Evolutionary conservation across 2,329 filamentous ascomycete genomes (phyloP).

Genomic region (Phyllosticta paracitricarpa): DNA sequence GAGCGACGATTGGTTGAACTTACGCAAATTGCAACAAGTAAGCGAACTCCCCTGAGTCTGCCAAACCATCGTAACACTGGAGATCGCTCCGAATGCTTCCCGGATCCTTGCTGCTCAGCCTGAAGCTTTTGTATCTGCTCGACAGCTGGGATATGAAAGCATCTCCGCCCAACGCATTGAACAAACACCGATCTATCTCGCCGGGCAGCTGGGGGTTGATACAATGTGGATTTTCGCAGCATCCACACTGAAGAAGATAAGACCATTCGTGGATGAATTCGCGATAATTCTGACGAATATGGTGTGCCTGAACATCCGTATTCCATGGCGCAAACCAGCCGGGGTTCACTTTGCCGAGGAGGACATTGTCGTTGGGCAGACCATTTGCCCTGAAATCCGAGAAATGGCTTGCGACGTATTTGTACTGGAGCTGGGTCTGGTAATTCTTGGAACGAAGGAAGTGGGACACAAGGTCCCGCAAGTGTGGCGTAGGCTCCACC

Average conservation of each 20-base stretch:
- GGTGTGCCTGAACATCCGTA: neutral
- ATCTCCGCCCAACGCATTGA: conserved; percentile 6
- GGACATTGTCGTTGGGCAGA: neutral
- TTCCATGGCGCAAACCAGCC: neutral
- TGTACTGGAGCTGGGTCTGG: conserved; percentile 10
- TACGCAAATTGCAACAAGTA: neutral
- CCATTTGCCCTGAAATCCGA: neutral
- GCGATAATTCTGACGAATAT: neutral
- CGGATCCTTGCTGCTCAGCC: neutral
- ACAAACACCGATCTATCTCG: conserved; percentile 12
- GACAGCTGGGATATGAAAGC: conserved; percentile 7
- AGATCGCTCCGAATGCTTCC: neutral
- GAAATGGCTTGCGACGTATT: conserved; percentile 2
- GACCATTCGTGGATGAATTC: conserved; percentile 7
- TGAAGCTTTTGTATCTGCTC: conserved; percentile 10
- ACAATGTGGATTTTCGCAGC: conserved; percentile 1
- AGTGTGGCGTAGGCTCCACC: neutral
- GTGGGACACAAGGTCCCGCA: conserved; percentile 1
- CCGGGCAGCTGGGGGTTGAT: neutral
- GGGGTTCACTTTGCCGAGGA: neutral
- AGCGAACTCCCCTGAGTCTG: neutral
- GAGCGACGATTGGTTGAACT: neutral
- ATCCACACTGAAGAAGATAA: neutral
- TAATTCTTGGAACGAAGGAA: conserved; percentile 11
- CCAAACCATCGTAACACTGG: neutral